Evolutionary conservation across 2,329 filamentous ascomycete genomes (phyloP).

Genomic region (Talaromyces sp.): DNA sequence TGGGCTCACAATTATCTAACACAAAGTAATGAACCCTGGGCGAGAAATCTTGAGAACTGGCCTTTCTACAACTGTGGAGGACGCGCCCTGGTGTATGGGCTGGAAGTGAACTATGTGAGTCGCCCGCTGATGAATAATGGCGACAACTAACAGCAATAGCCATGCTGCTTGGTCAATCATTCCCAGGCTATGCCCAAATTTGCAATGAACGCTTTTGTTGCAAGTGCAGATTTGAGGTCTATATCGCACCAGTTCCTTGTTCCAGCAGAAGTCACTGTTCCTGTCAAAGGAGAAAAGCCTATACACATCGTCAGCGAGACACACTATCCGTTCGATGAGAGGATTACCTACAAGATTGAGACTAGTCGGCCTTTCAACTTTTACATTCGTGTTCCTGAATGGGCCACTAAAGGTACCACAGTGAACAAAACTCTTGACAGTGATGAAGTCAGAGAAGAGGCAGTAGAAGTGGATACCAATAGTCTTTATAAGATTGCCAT

Average conservation of each 20-base stretch:
- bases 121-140: not conserved
- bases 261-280: conserved; percentile 14
- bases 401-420: conserved; percentile 13
- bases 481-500: conserved; percentile 9
- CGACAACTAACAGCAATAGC: conserved; percentile 10
- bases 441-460: conserved; percentile 8
- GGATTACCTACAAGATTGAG: conserved; percentile 11
- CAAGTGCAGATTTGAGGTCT: conserved; percentile 12
- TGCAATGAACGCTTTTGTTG: conserved; percentile 18
- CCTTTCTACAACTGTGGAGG: conserved; percentile 17
- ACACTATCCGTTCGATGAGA: conserved; percentile 16
- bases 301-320: conserved; percentile 15
- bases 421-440: conserved; percentile 3
- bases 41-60: conserved; percentile 14
- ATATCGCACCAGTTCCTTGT: conserved; percentile 16
- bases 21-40: conserved; percentile 16
- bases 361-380: conserved; percentile 12
- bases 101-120: conserved; percentile 18
- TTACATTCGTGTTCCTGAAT: conserved; percentile 16
- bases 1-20: conserved; percentile 18
- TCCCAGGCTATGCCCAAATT: conserved; percentile 17
- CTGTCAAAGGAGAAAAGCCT: conserved; percentile 5
- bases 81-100: conserved; percentile 16
- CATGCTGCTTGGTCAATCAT: conserved; percentile 18
- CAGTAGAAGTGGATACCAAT: conserved; percentile 11